Evolutionary conservation across 352 stramenopile species (phyloP).

Genomic region (Pythium phragmiticola): DNA sequence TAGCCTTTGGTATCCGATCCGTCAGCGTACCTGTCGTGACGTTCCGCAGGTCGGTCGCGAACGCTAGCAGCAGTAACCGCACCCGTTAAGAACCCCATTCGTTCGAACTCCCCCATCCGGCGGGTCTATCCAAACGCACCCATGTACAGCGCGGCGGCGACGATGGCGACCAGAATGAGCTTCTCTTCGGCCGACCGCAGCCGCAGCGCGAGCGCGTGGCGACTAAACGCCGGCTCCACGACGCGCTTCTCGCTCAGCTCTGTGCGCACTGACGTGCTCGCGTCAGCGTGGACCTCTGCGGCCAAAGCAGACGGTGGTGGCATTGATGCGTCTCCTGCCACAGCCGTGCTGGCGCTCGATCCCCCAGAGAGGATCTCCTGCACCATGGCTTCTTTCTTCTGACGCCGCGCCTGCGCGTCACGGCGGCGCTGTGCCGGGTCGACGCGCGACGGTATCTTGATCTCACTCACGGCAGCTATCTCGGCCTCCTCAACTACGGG

Average conservation of each 20-base stretch:
- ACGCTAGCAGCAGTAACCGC: constrained; percentile 26
- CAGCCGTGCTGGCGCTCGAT: not conserved
- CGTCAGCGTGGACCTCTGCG: constrained; percentile 11
- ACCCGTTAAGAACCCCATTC: not conserved
- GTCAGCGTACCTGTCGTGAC: constrained; percentile 38
- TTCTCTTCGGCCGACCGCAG: constrained; percentile 60
- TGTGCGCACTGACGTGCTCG: constrained; percentile 5
- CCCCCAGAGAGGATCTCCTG: constrained; percentile 46
- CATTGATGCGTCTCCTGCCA: not conserved
- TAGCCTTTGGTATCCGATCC: not conserved
- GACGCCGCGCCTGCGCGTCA: constrained; percentile 58
- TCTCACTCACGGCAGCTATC: constrained; percentile 12
- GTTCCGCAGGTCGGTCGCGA: constrained; percentile 47
- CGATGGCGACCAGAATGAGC: constrained; percentile 50
- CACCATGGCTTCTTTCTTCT: constrained; percentile 58
- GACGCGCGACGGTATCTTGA: constrained; percentile 48
- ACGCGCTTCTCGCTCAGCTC: constrained; percentile 7
- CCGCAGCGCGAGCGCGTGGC: constrained; percentile 50
- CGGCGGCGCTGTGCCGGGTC: constrained; percentile 64
- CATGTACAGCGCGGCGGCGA: constrained; percentile 47
- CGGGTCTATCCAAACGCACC: constrained; percentile 26
- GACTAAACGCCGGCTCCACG: constrained; percentile 41
- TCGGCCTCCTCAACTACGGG: not conserved
- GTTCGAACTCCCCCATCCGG: not conserved
- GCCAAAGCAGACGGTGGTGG: not conserved